Conservation (phyloP, 345 rosid species). For the Garcia nutans region DNA sequence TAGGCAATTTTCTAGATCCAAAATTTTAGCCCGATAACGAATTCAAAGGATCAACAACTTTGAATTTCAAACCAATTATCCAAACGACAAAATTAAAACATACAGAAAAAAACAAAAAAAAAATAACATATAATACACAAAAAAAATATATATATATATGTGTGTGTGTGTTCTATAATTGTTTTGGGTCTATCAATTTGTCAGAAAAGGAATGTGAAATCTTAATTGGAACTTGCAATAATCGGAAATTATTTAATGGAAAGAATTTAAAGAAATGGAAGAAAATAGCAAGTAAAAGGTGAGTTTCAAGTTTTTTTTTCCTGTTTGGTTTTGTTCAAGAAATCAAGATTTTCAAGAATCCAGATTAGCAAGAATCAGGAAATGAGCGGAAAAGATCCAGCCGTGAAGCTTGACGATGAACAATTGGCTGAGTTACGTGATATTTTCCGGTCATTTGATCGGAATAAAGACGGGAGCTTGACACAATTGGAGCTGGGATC, state of each 20-base stretch:
- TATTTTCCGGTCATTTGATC: conserved; percentile 79
- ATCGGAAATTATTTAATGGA: too few relatives aligned
- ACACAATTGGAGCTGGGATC: conserved; percentile 90
- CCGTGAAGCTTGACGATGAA: conserved; percentile 57
- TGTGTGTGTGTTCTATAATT: background rate
- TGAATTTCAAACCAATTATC: conserved; percentile 10
- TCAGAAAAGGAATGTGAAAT: background rate
- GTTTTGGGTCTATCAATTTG: background rate
- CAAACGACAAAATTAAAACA: background rate
- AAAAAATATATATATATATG: too few relatives aligned
- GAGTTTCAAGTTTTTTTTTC: background rate
- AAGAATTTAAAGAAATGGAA: background rate
- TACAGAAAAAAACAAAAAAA: too few relatives aligned
- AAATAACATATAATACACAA: too few relatives aligned
- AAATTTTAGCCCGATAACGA: conserved; percentile 9
- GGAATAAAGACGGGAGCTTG: conserved; percentile 82
- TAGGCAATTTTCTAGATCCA: conserved; percentile 16
- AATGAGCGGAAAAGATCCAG: conserved; percentile 15
- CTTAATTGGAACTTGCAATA: background rate
- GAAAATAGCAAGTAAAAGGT: background rate
- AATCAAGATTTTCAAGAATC: background rate
- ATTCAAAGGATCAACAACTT: conserved; percentile 12
- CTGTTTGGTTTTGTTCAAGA: too few relatives aligned
- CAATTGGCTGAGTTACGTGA: conserved; percentile 78
- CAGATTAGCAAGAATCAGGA: background rate